Evolutionary conservation across 192 early-diverging fungal species (phyloP), one percentile per base, ranked within the genome.

Genomic region (Coemansia asiatica): DNA sequence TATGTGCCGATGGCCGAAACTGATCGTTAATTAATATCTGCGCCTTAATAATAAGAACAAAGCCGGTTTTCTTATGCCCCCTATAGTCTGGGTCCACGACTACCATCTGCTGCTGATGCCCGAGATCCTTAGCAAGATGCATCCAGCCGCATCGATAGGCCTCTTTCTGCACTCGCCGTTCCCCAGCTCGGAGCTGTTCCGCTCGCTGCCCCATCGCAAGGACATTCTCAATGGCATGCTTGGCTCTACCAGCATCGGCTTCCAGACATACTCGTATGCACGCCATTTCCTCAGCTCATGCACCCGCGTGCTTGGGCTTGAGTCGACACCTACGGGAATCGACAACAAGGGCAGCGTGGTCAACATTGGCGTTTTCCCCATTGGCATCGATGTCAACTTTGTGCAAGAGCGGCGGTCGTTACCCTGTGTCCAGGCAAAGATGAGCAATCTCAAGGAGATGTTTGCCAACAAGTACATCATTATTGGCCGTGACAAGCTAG

Each of bases 121-220:
- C 6, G 84, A 79, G 49, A 90, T 98, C 89, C 66, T 98, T 44
- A 85, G 94, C 47, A 73, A 92, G 69, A 74, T 82, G 29, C 69
- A 92, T 31, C 94, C 94, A 13, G 69, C 85, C 21, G 91, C 93
- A 8, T 89, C 88, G 6, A 94, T 98, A 57, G 96, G 95, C 1
- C 91, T 98, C 66, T 98, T 97, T 64, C 69, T 98, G 35, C 96
- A 98, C 69, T 93, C 95, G 61, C 96, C 96, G 1, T 98, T 98
- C 79, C 96, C 96, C 33, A 91, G 89, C 78, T 94, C 92, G 6
- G 96, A 98, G 79, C 86, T 98, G 48, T 96, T 96, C 76, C 81
- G 94, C 15, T 95, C 92, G 56, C 75, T 98, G 46, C 91, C 90
- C 25, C 84, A 87, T 47, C 91, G 95, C 61, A 89, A 87, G 40